Base-by-base conservation (phyloP, 169 alveolate genomes). In the Besnoitia besnoiti region DNA sequence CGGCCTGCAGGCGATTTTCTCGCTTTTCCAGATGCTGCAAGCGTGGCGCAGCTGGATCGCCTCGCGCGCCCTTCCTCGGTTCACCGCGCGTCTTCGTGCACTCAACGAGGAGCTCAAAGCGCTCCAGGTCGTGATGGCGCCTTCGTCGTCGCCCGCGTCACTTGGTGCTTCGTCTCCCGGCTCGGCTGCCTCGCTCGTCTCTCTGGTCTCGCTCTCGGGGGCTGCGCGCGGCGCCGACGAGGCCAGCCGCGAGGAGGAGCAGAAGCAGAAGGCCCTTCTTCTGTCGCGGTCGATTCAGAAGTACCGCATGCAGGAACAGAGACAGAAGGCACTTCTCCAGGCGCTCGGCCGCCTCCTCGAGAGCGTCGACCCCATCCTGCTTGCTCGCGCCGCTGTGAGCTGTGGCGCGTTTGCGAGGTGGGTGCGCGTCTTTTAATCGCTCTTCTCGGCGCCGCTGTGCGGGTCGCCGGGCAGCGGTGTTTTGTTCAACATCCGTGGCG, bases 311-410 rank as follows among this genome's bases (percentile, higher is more conserved):
- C 91, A 51, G 61, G 77, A 87, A 47, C 91, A 73, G 67, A 80
- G 84, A 85, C 92, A 89, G 37, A 50, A 89, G 85, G 47, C 37
- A 37, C 61, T 89, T 85, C 89, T 49, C 47, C 89, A 89, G 30
- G 93, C 93, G 33, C 55, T 76, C 14, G 49, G 73, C 46, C 30
- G 46, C 30, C 44, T 85, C 3, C 93, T 89, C 49, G 89, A 55
- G 21, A 24, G 61, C 40, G 89, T 89, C 79, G 93, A 89, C 37
- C 93, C 80, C 44, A 39, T 89, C 77, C 89, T 89, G 79, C 93
- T 89, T 85, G 84, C 93, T 50, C 93, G 89, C n/a, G 93, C 93
- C 49, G 93, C 93, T 30, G 89, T 55, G 42, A 40, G 85, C 33
- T 89, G 93, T 55, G 93, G 88, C 7, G 88, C 93, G 27, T 89